These are phyloP conservation scores for Epithemia pelagica DNA, from an alignment of 108 stramenopile species.

Conservation along the genomic window DNA sequence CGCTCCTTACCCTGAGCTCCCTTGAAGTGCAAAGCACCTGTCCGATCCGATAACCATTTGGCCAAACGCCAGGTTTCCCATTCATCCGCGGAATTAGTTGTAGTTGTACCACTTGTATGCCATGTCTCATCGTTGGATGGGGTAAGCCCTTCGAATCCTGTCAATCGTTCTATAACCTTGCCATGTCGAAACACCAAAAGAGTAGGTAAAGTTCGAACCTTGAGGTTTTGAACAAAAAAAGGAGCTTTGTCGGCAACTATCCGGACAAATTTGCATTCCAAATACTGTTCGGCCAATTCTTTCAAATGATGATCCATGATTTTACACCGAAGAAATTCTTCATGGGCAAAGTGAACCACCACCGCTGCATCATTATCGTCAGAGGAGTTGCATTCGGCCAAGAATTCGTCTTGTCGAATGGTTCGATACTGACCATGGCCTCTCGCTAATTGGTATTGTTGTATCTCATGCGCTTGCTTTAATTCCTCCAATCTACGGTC, in stretches of 20 bases:
- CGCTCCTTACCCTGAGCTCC: background rate
- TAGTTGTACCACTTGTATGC: slow-evolving; percentile 65
- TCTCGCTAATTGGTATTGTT: slow-evolving; percentile 66
- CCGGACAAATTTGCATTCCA: slow-evolving; percentile 86
- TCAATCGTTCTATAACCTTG: slow-evolving; percentile 55
- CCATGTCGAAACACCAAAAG: slow-evolving; percentile 80
- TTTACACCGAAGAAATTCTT: slow-evolving; percentile 90
- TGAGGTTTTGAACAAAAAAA: slow-evolving; percentile 92
- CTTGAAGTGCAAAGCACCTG: background rate
- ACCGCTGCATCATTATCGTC: slow-evolving; percentile 30
- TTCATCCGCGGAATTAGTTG: background rate
- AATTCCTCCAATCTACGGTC: slow-evolving; percentile 76
- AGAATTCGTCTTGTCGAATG: slow-evolving; percentile 93
- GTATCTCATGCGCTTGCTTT: slow-evolving; percentile 46
- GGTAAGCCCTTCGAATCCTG: slow-evolving; percentile 68
- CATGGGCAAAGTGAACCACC: slow-evolving; percentile 93
- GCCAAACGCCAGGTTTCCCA: background rate
- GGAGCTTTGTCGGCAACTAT: slow-evolving; percentile 94
- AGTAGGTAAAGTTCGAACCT: slow-evolving; percentile 65
- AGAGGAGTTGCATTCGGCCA: slow-evolving; percentile 51
- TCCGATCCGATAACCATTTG: background rate
- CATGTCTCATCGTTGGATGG: slow-evolving; percentile 28
- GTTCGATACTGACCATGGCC: slow-evolving; percentile 95
- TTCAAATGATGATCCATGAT: slow-evolving; percentile 95
- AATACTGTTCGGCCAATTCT: slow-evolving; percentile 60